A percentile compares a stretch with the other conserved stretches of the same genome.
Conservation (phyloP, 495 filamentous ascomycete species). For the Neurospora sp. region DNA sequence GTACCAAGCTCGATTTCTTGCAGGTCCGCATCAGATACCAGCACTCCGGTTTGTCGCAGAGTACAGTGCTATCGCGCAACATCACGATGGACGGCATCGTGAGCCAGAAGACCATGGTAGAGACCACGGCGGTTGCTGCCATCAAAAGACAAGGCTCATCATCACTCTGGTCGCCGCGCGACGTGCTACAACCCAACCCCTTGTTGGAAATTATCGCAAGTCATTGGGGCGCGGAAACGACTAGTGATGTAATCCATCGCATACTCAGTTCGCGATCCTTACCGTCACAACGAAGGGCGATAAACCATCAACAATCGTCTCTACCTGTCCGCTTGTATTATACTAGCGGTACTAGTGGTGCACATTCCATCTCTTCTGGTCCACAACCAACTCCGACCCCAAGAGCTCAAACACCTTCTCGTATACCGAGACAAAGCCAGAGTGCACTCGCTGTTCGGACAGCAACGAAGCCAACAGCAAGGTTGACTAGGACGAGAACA, state of each 20-base stretch:
- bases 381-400: neutral
- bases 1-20: conserved; percentile 28
- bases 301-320: neutral
- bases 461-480: neutral
- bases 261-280: conserved; percentile 11
- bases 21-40: conserved; percentile 36
- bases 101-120: conserved; percentile 26
- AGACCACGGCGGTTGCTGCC: conserved; percentile 31
- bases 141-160: conserved; percentile 31
- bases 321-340: neutral
- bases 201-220: conserved; percentile 33
- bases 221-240: conserved; percentile 31
- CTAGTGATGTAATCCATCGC: conserved; percentile 28
- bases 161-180: conserved; percentile 30
- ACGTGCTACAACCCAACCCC: conserved; percentile 19
- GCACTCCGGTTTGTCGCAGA: conserved; percentile 37
- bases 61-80: neutral
- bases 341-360: neutral
- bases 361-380: neutral
- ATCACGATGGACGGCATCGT: conserved; percentile 9
- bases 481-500: neutral
- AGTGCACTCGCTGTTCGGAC: neutral
- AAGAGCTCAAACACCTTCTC: neutral
- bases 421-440: neutral
- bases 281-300: conserved; percentile 2